Evolutionary conservation across 129 eudicot genomes (phyloP).

Genomic region (Pseudognaphalium luteoalbum): DNA sequence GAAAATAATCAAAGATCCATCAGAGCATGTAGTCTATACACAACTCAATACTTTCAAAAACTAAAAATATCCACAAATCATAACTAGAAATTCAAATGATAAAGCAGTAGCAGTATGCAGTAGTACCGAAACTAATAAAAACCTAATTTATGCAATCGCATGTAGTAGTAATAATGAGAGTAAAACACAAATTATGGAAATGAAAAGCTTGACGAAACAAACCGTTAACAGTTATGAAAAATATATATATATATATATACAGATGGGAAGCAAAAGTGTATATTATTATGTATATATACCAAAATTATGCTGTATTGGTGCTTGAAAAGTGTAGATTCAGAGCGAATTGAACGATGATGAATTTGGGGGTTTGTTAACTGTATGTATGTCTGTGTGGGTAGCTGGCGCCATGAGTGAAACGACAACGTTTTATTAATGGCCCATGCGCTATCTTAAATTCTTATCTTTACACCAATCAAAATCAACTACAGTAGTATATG

Average conservation of each 20-base stretch:
- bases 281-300: slow-evolving; percentile 2
- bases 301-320: not conserved
- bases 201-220: slow-evolving; percentile 9
- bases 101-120: not conserved
- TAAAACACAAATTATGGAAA: not conserved
- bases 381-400: slow-evolving; percentile 6
- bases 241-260: too few relatives aligned
- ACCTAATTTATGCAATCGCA: slow-evolving; percentile 20
- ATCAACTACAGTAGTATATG: too few relatives aligned
- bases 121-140: not conserved
- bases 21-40: too few relatives aligned
- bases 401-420: slow-evolving; percentile 30
- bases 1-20: too few relatives aligned
- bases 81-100: not conserved
- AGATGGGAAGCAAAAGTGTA: not conserved
- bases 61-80: not conserved
- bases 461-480: not conserved
- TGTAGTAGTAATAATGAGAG: not conserved
- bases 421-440: not conserved
- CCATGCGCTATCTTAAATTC: too few relatives aligned
- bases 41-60: not conserved
- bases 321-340: not conserved
- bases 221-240: not conserved
- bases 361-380: not conserved
- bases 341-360: slow-evolving; percentile 23